These are phyloP conservation scores for Helichrysum umbraculigerum DNA, from an alignment of 129 eudicot species.

Conservation along the genomic window DNA sequence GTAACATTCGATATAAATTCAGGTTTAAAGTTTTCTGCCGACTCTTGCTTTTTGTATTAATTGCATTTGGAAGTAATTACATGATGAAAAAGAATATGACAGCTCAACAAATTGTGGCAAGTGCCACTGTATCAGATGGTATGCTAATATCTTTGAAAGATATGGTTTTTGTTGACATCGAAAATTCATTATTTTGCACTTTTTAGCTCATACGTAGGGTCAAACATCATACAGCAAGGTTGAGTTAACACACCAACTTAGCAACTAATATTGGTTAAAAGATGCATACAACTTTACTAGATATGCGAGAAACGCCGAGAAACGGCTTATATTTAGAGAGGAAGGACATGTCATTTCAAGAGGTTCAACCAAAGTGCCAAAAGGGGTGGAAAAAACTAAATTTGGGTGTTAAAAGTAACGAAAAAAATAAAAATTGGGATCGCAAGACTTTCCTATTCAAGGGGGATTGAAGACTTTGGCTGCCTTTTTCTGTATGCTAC, in stretches of 20 bases:
- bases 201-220: slow-evolving; percentile 1
- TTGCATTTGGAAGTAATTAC: not conserved
- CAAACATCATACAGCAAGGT: slow-evolving; percentile 17
- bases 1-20: not conserved
- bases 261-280: not conserved
- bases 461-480: too few relatives aligned
- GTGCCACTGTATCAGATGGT: not conserved
- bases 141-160: slow-evolving; percentile 8
- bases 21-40: slow-evolving; percentile 13
- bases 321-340: not conserved
- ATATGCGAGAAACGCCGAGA: not conserved
- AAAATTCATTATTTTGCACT: slow-evolving; percentile 22
- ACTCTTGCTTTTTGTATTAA: slow-evolving; percentile 22
- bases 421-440: too few relatives aligned
- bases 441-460: too few relatives aligned
- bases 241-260: not conserved
- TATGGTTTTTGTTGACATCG: slow-evolving; percentile 22
- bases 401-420: too few relatives aligned
- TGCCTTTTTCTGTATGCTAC: too few relatives aligned
- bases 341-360: too few relatives aligned
- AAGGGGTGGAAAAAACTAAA: too few relatives aligned
- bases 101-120: not conserved
- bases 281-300: not conserved
- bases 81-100: slow-evolving; percentile 10
- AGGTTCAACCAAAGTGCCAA: too few relatives aligned